Evolutionary conservation across 495 filamentous ascomycete genomes (phyloP), one percentile per base, ranked within the genome.

Genomic region (Penicillium waksmanii): DNA sequence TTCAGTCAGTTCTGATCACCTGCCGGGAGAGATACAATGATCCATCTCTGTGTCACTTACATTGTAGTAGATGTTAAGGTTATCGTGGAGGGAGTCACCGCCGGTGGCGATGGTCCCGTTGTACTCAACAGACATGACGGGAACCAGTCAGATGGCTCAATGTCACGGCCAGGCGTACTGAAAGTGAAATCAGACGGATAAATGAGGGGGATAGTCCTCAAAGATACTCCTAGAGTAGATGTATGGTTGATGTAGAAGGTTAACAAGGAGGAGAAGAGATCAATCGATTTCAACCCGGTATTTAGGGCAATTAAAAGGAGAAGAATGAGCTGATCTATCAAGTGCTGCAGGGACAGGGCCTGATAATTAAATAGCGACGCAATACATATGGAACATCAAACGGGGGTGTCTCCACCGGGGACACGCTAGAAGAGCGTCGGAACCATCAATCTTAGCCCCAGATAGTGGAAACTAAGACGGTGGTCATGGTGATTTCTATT

Each of bases 51-150:
- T 19, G 42, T 17, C 1, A 43, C 84, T 53, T 77, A 93, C 90
- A 80, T 89, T 80, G 73, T 95, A 96, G 75, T 82, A 92, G 59
- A 91, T 79, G 72, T 96, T 96, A 51, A 96, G 80, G 69, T 96
- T 80, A 35, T 89, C 74, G 3, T 71, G 82, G 57, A 93, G 70
- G 13, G 91, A 89, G 73, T 96, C 83, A 60, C 91, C 92, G 36
- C 92, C 92, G 12, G 81, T 86, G 21, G 80, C 71, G 44, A 70
- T 76, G 25, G 85, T 81, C 52, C 85, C 87, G 78, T 89, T 89
- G 75, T 89, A 93, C 36, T 81, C 74, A 17, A 85, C 66, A 17
- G 74, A 67, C 76, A 79, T 79, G 34, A 44, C 64, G 62, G 59
- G 55, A 33, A 13, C 55, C n/a, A 27, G 23, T 51, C 50, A 52